These are phyloP conservation scores for Cladophialophora psammophila DNA, from an alignment of 2,329 filamentous ascomycete species.

Conservation along the genomic window DNA sequence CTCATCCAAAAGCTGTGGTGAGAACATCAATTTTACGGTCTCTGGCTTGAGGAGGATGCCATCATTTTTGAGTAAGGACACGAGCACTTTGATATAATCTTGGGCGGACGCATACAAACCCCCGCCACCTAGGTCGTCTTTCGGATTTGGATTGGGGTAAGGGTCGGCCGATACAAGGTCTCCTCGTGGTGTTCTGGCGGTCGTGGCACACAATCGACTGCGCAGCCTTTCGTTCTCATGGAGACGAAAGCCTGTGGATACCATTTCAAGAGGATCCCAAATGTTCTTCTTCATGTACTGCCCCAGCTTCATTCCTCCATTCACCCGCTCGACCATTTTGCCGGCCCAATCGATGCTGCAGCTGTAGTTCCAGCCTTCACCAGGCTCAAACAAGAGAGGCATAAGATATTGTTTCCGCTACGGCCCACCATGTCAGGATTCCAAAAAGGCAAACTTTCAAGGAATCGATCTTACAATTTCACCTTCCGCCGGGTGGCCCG, in stretches of 20 bases:
- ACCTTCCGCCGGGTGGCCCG: not conserved
- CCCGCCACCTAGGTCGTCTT: constrained; percentile 56
- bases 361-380: constrained; percentile 60
- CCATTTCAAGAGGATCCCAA: constrained; percentile 55
- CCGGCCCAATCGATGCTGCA: constrained; percentile 62
- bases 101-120: constrained; percentile 49
- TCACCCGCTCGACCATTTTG: constrained; percentile 55
- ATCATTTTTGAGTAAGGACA: constrained; percentile 44
- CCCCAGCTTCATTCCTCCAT: constrained; percentile 50
- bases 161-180: constrained; percentile 48
- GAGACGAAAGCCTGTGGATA: constrained; percentile 29
- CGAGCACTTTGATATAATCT: constrained; percentile 46
- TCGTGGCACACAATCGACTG: constrained; percentile 42
- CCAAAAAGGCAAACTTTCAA: not conserved
- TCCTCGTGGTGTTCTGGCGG: constrained; percentile 51
- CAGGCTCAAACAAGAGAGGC: constrained; percentile 53
- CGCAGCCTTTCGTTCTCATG: constrained; percentile 22
- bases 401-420: constrained; percentile 13
- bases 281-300: constrained; percentile 56
- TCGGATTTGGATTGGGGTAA: constrained; percentile 47
- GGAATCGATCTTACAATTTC: constrained; percentile 16
- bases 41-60: constrained; percentile 42
- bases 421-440: not conserved
- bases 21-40: constrained; percentile 39
- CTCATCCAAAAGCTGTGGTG: constrained; percentile 28